Conservation (phyloP, 2,329 filamentous ascomycete genomes). For the Penicillium digitatum region DNA sequence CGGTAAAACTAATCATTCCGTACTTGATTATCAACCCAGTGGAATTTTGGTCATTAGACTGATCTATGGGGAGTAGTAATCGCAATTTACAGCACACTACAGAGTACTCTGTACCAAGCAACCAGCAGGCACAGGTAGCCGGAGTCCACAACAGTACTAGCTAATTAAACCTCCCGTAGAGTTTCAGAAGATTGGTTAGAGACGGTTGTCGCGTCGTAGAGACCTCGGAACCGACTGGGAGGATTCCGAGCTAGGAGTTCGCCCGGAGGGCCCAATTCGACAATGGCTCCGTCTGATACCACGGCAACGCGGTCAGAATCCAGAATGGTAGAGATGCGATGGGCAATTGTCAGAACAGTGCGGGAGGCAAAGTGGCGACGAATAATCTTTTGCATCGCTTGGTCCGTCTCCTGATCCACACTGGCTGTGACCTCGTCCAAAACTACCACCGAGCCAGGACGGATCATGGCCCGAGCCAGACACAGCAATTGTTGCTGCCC, state of each 20-base stretch:
- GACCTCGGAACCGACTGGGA: background rate
- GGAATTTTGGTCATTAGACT: too few species aligned
- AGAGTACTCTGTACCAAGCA: background rate
- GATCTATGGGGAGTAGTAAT: too few species aligned
- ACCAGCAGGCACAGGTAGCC: background rate
- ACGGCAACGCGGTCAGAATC: slow-evolving; percentile 30
- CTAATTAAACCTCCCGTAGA: background rate
- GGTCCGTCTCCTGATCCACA: slow-evolving; percentile 11
- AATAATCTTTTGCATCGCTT: slow-evolving; percentile 28
- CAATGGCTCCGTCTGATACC: slow-evolving; percentile 7
- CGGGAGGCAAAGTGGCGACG: slow-evolving; percentile 22
- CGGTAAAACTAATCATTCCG: too few species aligned
- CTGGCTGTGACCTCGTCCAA: slow-evolving; percentile 4
- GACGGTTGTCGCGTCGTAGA: background rate
- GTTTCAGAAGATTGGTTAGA: background rate
- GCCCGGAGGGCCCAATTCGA: background rate
- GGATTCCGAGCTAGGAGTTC: background rate
- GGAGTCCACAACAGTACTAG: background rate
- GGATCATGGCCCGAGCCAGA: slow-evolving; percentile 11
- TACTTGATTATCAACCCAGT: too few species aligned
- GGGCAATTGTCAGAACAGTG: slow-evolving; percentile 30
- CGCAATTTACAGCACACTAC: too few species aligned
- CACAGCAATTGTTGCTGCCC: slow-evolving; percentile 15
- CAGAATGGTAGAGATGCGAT: slow-evolving; percentile 29
- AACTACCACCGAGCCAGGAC: background rate